phyloP scores from a whole-genome alignment of 225 moss, liverwort and hornwort species.

The Straminergon stramineum region DNA sequence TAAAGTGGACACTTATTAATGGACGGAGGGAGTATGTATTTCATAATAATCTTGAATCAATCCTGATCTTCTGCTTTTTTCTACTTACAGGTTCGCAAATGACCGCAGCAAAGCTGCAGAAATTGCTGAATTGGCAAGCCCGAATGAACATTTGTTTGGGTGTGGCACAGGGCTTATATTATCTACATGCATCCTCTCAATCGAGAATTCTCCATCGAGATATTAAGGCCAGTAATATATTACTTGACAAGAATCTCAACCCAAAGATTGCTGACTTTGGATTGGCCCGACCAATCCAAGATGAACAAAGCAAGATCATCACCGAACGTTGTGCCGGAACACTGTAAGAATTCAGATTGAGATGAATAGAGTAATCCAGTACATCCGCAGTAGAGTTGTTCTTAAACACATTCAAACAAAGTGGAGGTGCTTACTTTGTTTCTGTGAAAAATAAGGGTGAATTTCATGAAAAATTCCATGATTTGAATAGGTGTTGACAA shows the following conservation, averaged over 20 bases:
- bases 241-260: slow-evolving; percentile 25
- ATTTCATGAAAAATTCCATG: neutral
- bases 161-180: slow-evolving; percentile 19
- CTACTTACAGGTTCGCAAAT: neutral
- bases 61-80: neutral
- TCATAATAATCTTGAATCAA: neutral
- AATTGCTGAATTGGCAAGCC: neutral
- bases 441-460: no score
- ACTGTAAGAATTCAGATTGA: neutral
- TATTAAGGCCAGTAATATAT: slow-evolving; percentile 31
- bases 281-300: slow-evolving; percentile 18
- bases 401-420: neutral
- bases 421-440: neutral
- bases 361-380: neutral
- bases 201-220: slow-evolving; percentile 31
- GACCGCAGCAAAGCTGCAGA: neutral
- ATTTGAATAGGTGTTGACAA: neutral
- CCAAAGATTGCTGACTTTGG: slow-evolving; percentile 42
- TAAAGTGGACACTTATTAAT: neutral
- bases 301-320: slow-evolving; percentile 10
- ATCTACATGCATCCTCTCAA: slow-evolving; percentile 36
- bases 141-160: slow-evolving; percentile 17
- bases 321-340: slow-evolving; percentile 17
- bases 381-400: no score
- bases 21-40: neutral